Evolutionary conservation across 208 protist genomes (phyloP), one percentile per base, ranked within the genome.

Genomic region (Trypanosoma platydactyli): DNA sequence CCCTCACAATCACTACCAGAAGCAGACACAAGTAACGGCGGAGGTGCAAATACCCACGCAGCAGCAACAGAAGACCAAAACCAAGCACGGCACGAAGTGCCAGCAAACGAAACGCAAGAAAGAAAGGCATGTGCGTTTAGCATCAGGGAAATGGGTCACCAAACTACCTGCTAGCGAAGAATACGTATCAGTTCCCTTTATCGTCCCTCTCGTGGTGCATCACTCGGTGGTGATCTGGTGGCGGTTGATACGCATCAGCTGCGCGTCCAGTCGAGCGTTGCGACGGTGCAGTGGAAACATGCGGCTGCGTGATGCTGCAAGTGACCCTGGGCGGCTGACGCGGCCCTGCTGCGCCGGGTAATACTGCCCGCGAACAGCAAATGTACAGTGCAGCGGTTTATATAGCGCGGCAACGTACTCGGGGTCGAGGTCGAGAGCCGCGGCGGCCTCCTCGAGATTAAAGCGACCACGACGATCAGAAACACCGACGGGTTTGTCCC

Each of bases 311-410:
- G 84, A 87, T 18, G 75, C 76, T 5, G 71, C 51, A 22, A 87
- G 63, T 11, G 80, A 84, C 5, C 90, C 90, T 18, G 90, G 90
- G 0, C 86, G 75, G 53, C 87, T 93, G 7, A 76, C 73, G 22
- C 87, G 80, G 35, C 85, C 87, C 60, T 87, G 84, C 71, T 95
- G 83, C 2, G 77, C 82, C 7, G 90, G 90, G 45, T 93, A 95
- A 27, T 79, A 83, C 68, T 95, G 87, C 5, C 90, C 90, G 42
- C 77, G 80, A 52, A 95, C 69, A 29, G 60, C 16, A 65, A 89
- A 95, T 6, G 84, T 95, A 57, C 91, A 95, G 55, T 91, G 81
- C 45, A 86, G 25, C 0, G 90, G 90, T 35, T 86, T 88, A 70
- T 89, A 93, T 30, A 95, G 76, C 6, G 90, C 83, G 1, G 85